Evolutionary conservation across 2,329 filamentous ascomycete genomes (phyloP).

Genomic region (Exophiala calicioides): DNA sequence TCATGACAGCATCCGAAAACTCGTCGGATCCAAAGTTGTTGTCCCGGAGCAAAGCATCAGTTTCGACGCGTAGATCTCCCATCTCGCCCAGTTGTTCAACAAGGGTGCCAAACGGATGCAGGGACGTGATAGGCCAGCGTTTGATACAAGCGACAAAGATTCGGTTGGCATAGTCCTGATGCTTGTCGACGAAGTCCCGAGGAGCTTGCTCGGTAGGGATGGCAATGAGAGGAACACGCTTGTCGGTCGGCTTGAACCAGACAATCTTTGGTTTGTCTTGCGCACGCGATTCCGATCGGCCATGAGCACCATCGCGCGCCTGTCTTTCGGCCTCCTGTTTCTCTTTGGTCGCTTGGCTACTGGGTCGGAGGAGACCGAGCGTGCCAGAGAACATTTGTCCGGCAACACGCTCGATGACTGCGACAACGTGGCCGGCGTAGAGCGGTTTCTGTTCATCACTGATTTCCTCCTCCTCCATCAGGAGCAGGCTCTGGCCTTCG

Average conservation of each 20-base stretch:
- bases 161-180: constrained; percentile 94
- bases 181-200: constrained; percentile 96
- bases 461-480: constrained; percentile 98
- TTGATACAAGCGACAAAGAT: constrained; percentile 99
- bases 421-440: constrained; percentile 95
- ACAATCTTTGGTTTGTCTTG: constrained; percentile 99
- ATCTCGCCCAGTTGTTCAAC: constrained; percentile 96
- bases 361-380: constrained; percentile 87
- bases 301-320: constrained; percentile 76
- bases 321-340: constrained; percentile 97
- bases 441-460: constrained; percentile 97
- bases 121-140: constrained; percentile 98
- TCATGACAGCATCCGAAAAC: constrained; percentile 92
- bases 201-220: constrained; percentile 98
- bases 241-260: constrained; percentile 99
- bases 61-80: constrained; percentile 96
- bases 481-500: constrained; percentile 91
- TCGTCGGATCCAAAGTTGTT: constrained; percentile 99
- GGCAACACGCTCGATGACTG: constrained; percentile 93
- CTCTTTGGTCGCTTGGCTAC: constrained; percentile 98
- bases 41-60: constrained; percentile 91
- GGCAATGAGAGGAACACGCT: constrained; percentile 95
- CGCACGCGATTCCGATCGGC: constrained; percentile 74
- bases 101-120: constrained; percentile 96
- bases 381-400: constrained; percentile 99